Conservation (phyloP, 2,329 filamentous ascomycete species). For the Stachybotrys echinatus region DNA sequence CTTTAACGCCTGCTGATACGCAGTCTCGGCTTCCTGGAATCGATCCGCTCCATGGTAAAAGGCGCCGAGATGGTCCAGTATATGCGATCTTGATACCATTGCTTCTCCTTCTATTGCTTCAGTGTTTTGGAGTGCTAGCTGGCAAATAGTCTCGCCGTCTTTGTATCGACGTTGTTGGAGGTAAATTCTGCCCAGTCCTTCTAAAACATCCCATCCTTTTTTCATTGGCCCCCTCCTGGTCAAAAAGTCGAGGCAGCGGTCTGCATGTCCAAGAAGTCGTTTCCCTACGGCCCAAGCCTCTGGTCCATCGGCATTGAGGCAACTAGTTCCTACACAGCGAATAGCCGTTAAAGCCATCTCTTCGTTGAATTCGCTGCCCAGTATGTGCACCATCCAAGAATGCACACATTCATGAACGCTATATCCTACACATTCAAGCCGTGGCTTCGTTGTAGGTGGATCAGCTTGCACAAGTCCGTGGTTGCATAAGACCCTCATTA, state of each 20-base stretch:
- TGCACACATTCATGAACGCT: conserved; percentile 28
- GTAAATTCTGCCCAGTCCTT: conserved; percentile 15
- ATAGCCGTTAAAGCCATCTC: conserved; percentile 4
- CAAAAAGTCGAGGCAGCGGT: conserved; percentile 7
- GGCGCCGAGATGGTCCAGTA: conserved; percentile 7
- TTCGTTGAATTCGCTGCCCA: conserved; percentile 12
- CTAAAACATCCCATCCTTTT: conserved; percentile 1
- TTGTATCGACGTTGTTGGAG: conserved; percentile 12
- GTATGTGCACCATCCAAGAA: conserved; percentile 19
- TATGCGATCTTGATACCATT: conserved; percentile 12
- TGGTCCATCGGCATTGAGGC: conserved; percentile 4
- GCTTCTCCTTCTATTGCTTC: conserved; percentile 11
- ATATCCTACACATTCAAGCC: conserved; percentile 17
- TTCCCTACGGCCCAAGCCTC: conserved; percentile 9
- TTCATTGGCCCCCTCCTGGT: not conserved
- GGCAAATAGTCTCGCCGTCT: conserved; percentile 17
- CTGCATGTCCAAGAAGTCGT: conserved; percentile 14
- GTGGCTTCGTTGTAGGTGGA: conserved; percentile 2
- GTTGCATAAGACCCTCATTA: conserved; percentile 20
- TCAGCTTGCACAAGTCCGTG: conserved; percentile 21
- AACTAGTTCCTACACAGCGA: conserved; percentile 6
- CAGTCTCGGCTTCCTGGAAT: conserved; percentile 10
- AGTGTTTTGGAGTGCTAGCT: conserved; percentile 11
- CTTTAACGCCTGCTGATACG: conserved; percentile 9
- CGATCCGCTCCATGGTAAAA: conserved; percentile 15